These are phyloP conservation scores for Yarrowia keelungensis DNA, from an alignment of 805 yeast species.

Conservation along the genomic window DNA sequence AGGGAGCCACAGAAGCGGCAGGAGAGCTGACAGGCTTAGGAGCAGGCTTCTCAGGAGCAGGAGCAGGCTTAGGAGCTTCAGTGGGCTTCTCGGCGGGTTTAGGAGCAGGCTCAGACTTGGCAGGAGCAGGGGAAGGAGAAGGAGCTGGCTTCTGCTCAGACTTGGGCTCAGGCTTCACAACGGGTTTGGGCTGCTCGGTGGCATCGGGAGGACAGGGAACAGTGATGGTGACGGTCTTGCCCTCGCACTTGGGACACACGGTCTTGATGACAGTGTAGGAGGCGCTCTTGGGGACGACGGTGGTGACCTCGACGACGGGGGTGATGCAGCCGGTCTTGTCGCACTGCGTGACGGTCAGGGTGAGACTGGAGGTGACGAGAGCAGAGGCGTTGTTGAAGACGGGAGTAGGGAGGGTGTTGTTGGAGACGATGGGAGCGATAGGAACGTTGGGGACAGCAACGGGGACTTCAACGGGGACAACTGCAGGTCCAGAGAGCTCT, in stretches of 20 bases:
- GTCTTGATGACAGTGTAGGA: background rate
- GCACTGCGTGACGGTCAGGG: background rate
- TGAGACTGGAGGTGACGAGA: background rate
- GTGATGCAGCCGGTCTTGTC: background rate
- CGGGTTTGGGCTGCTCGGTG: background rate
- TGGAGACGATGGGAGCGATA: too few relatives aligned
- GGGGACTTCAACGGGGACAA: too few relatives aligned
- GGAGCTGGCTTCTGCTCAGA: too few relatives aligned
- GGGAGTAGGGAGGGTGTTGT: too few relatives aligned
- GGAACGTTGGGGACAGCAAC: too few relatives aligned
- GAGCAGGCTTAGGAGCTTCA: too few relatives aligned
- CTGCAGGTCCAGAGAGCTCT: too few relatives aligned
- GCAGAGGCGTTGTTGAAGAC: background rate
- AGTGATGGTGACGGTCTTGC: background rate
- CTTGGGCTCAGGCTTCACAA: too few relatives aligned
- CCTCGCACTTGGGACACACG: conserved; percentile 2
- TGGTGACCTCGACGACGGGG: background rate
- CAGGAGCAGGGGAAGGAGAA: background rate
- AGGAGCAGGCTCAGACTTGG: background rate
- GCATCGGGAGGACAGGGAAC: background rate
- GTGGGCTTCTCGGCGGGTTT: too few relatives aligned
- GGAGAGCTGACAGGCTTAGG: too few relatives aligned
- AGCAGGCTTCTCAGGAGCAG: too few relatives aligned
- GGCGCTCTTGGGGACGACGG: background rate
- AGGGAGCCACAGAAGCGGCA: too few relatives aligned